Conservation (phyloP, 2,329 filamentous ascomycete species). For the Aureobasidium sp. region DNA sequence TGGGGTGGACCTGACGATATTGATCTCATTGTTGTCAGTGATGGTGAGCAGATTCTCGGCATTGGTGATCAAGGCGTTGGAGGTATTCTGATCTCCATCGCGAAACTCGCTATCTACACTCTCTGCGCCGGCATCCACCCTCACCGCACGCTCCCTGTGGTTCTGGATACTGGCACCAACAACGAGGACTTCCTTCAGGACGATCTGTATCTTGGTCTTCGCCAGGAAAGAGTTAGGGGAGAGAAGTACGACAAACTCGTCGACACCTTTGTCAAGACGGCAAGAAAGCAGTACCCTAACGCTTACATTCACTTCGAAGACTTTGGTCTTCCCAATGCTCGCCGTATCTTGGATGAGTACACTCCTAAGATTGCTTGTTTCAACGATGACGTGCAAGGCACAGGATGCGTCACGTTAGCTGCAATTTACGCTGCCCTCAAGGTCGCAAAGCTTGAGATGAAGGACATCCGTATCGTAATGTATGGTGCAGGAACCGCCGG, state of each 20-base stretch:
- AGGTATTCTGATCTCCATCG: slow-evolving; percentile 74
- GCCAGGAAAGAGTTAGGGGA: slow-evolving; percentile 59
- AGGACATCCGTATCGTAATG: slow-evolving; percentile 63
- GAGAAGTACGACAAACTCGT: slow-evolving; percentile 71
- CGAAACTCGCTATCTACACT: slow-evolving; percentile 76
- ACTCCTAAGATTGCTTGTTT: slow-evolving; percentile 70
- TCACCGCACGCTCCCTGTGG: slow-evolving; percentile 68
- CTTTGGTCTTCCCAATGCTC: slow-evolving; percentile 71
- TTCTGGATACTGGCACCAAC: slow-evolving; percentile 80
- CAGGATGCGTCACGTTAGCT: slow-evolving; percentile 78
- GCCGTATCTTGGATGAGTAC: slow-evolving; percentile 70
- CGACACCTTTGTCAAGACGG: slow-evolving; percentile 63
- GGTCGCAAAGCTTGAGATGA: slow-evolving; percentile 58
- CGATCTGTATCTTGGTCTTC: slow-evolving; percentile 71
- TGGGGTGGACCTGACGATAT: slow-evolving; percentile 68
- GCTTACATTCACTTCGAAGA: slow-evolving; percentile 86
- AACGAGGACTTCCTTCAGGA: slow-evolving; percentile 69
- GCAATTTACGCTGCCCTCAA: slow-evolving; percentile 71
- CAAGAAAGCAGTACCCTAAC: slow-evolving; percentile 63
- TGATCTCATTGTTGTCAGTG: slow-evolving; percentile 82
- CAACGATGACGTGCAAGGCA: slow-evolving; percentile 88
- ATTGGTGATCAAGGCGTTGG: slow-evolving; percentile 87
- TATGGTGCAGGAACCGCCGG: slow-evolving; percentile 80
- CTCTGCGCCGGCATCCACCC: slow-evolving; percentile 83
- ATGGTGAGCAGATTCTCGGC: slow-evolving; percentile 66